A percentile compares a stretch with the other conserved stretches of the same genome.
Conservation (phyloP, 805 yeast species). For the fission yeast (Schizosaccharomyces pombe) region ASM294v3 CU329670.1:2767001-2767500, state of each 20-base stretch:
- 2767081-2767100: not conserved
- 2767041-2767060: not conserved
- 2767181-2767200: not conserved
- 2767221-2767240: not conserved
- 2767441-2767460: not conserved
- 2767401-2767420: slow-evolving; percentile 3
- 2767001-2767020: not conserved
- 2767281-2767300: not conserved
- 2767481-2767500: not conserved
- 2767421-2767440: slow-evolving; percentile 4
- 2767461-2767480: slow-evolving; percentile 2
- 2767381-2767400: not conserved
- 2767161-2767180: not conserved
- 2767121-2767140: slow-evolving; percentile 3
- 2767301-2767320: not conserved
- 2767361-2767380: not conserved
- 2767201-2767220: not conserved
- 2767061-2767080: not conserved
- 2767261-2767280: not conserved
- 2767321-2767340: not conserved
- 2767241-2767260: slow-evolving; percentile 2
- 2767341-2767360: not conserved
- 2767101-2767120: not conserved
- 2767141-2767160: not conserved
- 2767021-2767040: not conserved